Base-by-base conservation (phyloP, 2,329 filamentous ascomycete genomes). In the Diplocarpon rosae region DNA sequence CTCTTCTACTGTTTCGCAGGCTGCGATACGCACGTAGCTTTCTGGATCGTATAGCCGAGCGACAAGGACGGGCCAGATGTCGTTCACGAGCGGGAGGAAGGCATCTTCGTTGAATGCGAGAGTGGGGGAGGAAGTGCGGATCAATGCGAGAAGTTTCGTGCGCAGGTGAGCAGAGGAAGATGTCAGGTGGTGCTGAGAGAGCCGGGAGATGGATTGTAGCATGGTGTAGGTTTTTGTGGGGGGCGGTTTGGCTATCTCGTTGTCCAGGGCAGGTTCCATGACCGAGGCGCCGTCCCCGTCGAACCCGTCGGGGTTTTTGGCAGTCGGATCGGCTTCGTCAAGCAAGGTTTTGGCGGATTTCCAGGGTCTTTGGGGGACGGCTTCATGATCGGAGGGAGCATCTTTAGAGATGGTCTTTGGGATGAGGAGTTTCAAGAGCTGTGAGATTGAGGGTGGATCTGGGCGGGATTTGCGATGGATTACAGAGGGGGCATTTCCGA, bases 151-250 rank as follows among this genome's bases (percentile, higher is more conserved):
- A 3, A 98, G 72, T 0, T 83, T 85, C 27, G 78, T 78, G 33
- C 90, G 80, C 8, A 98, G 73, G 10, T 78, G 75, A 0, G 89
- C 79, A 0, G 87, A 89, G 0, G 85, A 80, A 0, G 87, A 89
- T 5, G 90, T 88, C 10, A 98, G 75, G 63, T 95, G 92, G 60
- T 95, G 82, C 58, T 95, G 89, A 5, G 88, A 90, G 1, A 94
- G 77, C 39, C 76, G 76, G 17, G 88, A 78, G 45, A 98, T 92
- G 46, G 81, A 82, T 29, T 87, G 72, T 3, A 96, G 75, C 10
- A 95, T 73, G n/a, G 71, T 71, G 62, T 93, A 93, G 0, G 85
- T 85, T 52, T 84, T 83, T 37, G 83, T 84, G 30, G 80, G 80
- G n/a, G 80, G 77, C 15, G 75, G 70, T 46, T 76, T 72, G 27